Base-by-base conservation (phyloP, 192 early-diverging fungal species). In the Kappamyces sp. region DNA sequence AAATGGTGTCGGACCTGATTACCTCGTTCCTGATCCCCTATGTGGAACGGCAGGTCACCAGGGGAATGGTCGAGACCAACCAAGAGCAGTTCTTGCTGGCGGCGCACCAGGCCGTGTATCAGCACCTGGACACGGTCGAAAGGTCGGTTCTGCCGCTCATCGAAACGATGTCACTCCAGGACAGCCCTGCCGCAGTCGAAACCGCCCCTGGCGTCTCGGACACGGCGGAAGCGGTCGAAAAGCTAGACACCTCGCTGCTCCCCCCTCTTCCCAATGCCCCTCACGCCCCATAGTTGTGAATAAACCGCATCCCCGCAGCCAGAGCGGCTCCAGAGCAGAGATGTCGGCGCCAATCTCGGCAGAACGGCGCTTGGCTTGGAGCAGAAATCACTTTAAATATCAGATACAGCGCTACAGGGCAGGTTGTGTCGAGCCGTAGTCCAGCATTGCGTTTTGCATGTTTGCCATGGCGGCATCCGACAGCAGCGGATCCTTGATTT, bases 401-500 rank as follows among this genome's bases (percentile, higher is more conserved):
- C 23, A 23, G 23, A 23, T 23, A 23, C 23, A 23, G 0, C 23
- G 23, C 23, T 23, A 23, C 23, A 23, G 23, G 23, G 23, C 23
- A 23, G 23, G 23, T 23, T 23, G 23, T 23, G 42, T 35, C 37
- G 57, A 43, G 3, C 57, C 57, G 37, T 59, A 59, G 31, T 47
- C 23, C 60, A 47, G 9, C 60, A 62, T 6, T 36, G 7, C n/a
- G 5, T 57, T 44, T n/a, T 10, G 34, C 57, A 59, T 46, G 8
- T 51, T 54, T 6, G 59, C 67, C 61, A 73, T 74, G 15, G 66
- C 65, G 1, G 66, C 63, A 53, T 80, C 78, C 13, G 61, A 59
- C 35, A 80, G 40, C 46, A 80, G 48, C 39, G 75, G 76, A 66
- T 91, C 87, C 64, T 84, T 84, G 46, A 88, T 81, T 68, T 92